These are phyloP conservation scores for Hypericum perforatum DNA, from an alignment of 345 rosid species.

Conservation along the genomic window DNA sequence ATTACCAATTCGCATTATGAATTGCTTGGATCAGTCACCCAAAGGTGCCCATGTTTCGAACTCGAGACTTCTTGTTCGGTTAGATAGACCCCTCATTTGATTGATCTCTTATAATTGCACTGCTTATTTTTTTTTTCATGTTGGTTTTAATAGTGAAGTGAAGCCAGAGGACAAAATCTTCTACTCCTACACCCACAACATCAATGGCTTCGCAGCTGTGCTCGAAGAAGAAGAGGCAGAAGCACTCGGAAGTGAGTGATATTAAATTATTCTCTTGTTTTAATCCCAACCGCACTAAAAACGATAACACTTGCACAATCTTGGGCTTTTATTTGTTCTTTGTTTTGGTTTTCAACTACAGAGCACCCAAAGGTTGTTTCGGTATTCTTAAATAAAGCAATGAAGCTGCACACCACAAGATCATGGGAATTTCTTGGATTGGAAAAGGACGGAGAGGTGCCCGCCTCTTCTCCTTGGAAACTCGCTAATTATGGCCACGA, in stretches of 20 bases:
- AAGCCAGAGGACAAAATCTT: neutral
- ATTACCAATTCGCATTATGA: conserved; percentile 7
- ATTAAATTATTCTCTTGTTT: neutral
- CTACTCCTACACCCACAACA: conserved; percentile 8
- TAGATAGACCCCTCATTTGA: neutral
- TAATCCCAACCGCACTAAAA: neutral
- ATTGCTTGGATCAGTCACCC: conserved; percentile 4
- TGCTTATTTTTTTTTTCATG: too few species aligned
- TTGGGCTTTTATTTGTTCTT: neutral
- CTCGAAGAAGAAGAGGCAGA: conserved; percentile 9
- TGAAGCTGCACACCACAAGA: conserved; percentile 12
- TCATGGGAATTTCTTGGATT: conserved; percentile 21
- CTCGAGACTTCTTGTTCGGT: neutral
- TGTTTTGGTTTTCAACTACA: neutral
- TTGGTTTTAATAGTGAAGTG: conserved; percentile 1
- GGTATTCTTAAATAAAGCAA: conserved; percentile 4
- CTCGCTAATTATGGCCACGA: conserved; percentile 10
- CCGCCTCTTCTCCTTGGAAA: neutral
- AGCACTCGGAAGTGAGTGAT: neutral
- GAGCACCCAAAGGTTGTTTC: conserved; percentile 7
- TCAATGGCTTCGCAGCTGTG: conserved; percentile 13
- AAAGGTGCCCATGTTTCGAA: conserved; percentile 2
- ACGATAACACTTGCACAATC: neutral
- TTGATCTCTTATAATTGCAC: too few species aligned
- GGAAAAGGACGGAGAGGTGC: conserved; percentile 3